A percentile compares a stretch with the other conserved stretches of the same genome.
Evolutionary conservation across 2,329 filamentous ascomycete genomes (phyloP).

Genomic region (Chrysoporthe puriensis): DNA sequence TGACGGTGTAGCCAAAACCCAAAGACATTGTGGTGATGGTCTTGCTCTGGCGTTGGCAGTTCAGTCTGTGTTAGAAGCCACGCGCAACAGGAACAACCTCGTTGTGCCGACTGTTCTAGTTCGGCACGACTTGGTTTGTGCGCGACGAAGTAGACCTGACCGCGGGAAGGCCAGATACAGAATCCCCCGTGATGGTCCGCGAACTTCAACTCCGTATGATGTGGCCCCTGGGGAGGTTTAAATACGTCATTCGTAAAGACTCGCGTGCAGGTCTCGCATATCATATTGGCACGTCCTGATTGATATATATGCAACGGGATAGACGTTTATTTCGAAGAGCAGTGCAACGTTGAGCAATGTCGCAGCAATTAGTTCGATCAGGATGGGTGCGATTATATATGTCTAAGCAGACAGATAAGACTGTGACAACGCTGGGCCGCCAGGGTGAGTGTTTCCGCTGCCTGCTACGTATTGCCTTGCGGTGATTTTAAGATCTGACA

Average conservation of each 20-base stretch:
- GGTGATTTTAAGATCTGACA: neutral
- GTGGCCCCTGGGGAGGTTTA: neutral
- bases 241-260: neutral
- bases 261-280: slow-evolving; percentile 4
- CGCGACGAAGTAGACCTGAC: neutral
- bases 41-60: neutral
- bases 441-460: neutral
- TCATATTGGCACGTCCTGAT: neutral
- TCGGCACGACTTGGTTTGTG: neutral
- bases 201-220: slow-evolving; percentile 2
- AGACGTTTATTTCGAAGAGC: too few relatives aligned
- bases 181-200: neutral
- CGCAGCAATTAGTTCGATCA: neutral
- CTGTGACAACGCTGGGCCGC: neutral
- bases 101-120: neutral
- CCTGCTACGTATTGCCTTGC: too few relatives aligned
- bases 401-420: too few relatives aligned
- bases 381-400: neutral
- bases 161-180: slow-evolving; percentile 1
- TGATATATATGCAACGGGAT: neutral
- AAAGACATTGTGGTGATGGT: neutral
- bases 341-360: neutral
- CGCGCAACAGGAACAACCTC: neutral
- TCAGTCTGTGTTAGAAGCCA: neutral
- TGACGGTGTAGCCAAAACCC: slow-evolving; percentile 4